Percentiles rank a stretch among this genome's conserved stretches.
These are phyloP conservation scores for Grammothele lineata DNA, from an alignment of 768 basidiomycete species.

Conservation along the genomic window DNA sequence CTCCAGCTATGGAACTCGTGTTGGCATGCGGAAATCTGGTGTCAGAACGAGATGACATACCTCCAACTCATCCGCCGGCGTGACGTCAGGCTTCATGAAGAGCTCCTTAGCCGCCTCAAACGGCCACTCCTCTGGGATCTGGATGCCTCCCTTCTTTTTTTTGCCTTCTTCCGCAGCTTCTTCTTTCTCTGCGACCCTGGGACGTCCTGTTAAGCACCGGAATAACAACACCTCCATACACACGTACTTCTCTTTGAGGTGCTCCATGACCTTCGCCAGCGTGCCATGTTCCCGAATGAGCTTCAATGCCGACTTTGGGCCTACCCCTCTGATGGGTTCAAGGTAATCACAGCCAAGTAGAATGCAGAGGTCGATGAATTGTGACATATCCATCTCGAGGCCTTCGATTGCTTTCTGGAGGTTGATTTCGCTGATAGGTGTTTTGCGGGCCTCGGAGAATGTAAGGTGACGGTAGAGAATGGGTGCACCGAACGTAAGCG, in stretches of 20 bases:
- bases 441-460: slow-evolving; percentile 96
- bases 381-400: slow-evolving; percentile 88
- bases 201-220: background rate
- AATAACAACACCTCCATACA: no score
- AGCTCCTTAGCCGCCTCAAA: slow-evolving; percentile 93
- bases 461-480: slow-evolving; percentile 93
- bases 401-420: slow-evolving; percentile 82
- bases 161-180: slow-evolving; percentile 44
- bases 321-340: slow-evolving; percentile 96
- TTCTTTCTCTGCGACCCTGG: slow-evolving; percentile 41
- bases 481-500: slow-evolving; percentile 90
- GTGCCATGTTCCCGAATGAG: slow-evolving; percentile 78
- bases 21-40: background rate
- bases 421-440: slow-evolving; percentile 90
- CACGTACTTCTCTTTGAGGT: slow-evolving; percentile 71
- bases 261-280: slow-evolving; percentile 68
- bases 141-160: slow-evolving; percentile 72
- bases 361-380: slow-evolving; percentile 97
- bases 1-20: slow-evolving; percentile 68
- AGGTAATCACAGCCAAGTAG: slow-evolving; percentile 97
- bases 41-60: slow-evolving; percentile 36
- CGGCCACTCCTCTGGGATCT: slow-evolving; percentile 92
- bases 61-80: slow-evolving; percentile 80
- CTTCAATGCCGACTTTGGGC: slow-evolving; percentile 94
- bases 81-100: slow-evolving; percentile 87